These are phyloP conservation scores for Colletotrichum siamense DNA, from an alignment of 2,329 filamentous ascomycete genomes.

Conservation along the genomic window DNA sequence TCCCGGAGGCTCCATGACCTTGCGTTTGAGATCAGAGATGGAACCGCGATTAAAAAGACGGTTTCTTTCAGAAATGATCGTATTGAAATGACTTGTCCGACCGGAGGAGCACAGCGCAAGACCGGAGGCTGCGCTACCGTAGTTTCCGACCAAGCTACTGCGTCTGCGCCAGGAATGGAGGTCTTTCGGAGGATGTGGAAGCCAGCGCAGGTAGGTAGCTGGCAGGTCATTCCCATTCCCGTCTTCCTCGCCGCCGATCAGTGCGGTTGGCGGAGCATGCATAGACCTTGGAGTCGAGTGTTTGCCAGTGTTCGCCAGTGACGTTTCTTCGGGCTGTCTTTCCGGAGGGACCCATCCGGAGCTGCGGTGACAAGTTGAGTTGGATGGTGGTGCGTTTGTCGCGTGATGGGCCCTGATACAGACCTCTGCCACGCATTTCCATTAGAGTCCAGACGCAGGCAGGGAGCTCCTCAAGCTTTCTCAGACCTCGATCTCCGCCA, in stretches of 20 bases:
- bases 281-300: background rate
- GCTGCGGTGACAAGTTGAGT: background rate
- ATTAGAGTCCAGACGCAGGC: background rate
- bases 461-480: background rate
- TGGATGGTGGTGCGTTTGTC: background rate
- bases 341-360: background rate
- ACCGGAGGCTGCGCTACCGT: background rate
- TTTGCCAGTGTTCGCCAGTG: background rate
- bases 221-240: background rate
- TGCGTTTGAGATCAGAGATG: background rate
- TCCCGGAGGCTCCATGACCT: background rate
- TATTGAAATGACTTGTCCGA: background rate
- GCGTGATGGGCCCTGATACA: background rate
- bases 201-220: background rate
- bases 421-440: background rate
- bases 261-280: conserved; percentile 4
- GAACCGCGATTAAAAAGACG: background rate
- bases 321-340: background rate
- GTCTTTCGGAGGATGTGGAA: background rate
- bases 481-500: background rate
- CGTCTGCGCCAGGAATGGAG: background rate
- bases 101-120: background rate
- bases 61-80: background rate
- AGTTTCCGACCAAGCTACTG: background rate
- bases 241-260: background rate